These are phyloP conservation scores for Closterium sp. DNA, from an alignment of 139 green algal species.

Conservation along the genomic window DNA sequence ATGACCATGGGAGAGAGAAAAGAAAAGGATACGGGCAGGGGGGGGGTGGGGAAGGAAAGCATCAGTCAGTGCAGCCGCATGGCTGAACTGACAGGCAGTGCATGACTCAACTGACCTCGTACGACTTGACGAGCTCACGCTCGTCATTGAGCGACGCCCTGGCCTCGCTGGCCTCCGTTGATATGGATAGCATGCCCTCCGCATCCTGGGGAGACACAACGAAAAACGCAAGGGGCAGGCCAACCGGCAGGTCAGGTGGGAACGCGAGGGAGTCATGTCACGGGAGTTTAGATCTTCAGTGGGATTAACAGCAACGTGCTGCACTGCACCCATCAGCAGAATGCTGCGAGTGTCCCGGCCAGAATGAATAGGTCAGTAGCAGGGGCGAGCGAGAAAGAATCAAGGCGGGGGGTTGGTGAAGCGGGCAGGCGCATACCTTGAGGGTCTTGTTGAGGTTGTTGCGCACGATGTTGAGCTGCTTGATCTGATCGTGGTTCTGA, in stretches of 20 bases:
- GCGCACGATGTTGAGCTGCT: constrained; percentile 42
- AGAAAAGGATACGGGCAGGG: background rate
- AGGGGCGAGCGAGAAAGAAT: background rate
- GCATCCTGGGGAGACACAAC: constrained; percentile 30
- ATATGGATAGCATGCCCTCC: constrained; percentile 50
- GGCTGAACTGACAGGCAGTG: too few species aligned
- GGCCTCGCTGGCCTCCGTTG: constrained; percentile 32
- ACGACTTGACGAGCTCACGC: constrained; percentile 47
- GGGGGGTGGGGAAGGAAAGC: background rate
- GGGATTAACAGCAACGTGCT: too few species aligned
- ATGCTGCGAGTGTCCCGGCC: background rate
- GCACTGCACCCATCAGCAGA: too few species aligned
- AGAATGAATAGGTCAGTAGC: background rate
- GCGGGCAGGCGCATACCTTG: constrained; percentile 20
- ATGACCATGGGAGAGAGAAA: background rate
- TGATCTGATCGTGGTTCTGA: constrained; percentile 48
- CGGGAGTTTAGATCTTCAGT: too few species aligned
- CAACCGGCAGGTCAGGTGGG: background rate
- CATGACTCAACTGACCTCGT: constrained; percentile 38
- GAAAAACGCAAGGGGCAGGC: background rate
- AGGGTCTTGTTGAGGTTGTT: constrained; percentile 52
- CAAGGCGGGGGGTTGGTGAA: background rate
- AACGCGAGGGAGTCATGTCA: background rate
- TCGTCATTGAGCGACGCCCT: constrained; percentile 28
- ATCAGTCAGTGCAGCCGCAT: background rate